Base-by-base conservation (phyloP, 352 stramenopile genomes). In the Phytopythium vexans region DNA sequence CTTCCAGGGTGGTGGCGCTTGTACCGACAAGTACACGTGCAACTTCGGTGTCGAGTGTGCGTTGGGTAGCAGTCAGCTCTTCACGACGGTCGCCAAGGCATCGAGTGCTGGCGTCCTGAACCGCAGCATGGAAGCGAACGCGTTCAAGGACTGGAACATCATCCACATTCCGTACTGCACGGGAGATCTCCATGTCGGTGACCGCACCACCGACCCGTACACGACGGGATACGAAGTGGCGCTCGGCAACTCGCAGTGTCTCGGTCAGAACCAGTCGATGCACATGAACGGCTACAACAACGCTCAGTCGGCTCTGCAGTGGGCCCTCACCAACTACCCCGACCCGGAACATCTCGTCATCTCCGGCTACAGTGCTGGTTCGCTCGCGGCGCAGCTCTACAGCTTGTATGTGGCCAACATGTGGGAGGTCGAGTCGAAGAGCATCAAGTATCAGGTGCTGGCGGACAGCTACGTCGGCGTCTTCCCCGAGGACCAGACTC, bases 101-200 rank as follows among this genome's bases (percentile, higher is more conserved):
- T 58, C 66, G 8, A 84, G 66, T 66, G 45, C 56, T 0, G 79
- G 79, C 33, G 54, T 89, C 10, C 46, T 88, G 21, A 70, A 86
- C 50, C 59, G 59, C 4, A 70, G 73, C 16, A 45, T 84, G 32
- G 41, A 53, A 12, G 53, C 69, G 46, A 90, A 88, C 55, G 44
- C 77, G 38, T 88, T 88, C 54, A 73, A 74, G 46, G 77, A 88
- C 60, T 90, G 77, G 77, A 84, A 84, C 62, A 74, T 88, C 48
- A 68, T 90, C 8, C 72, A 83, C 59, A 60, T 90, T 8, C 77
- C 74, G 21, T 88, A 90, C 64, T 90, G 79, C 70, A 87, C 77
- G 16, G 74, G 77, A 40, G 77, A 90, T 41, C 65, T 90, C 34
- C 77, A 90, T 41, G 49, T 83, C 6, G 79, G 79, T 46, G 82